phyloP scores from a whole-genome alignment of 2,329 filamentous ascomycete species.

The Domatiomyces catenatus region DNA sequence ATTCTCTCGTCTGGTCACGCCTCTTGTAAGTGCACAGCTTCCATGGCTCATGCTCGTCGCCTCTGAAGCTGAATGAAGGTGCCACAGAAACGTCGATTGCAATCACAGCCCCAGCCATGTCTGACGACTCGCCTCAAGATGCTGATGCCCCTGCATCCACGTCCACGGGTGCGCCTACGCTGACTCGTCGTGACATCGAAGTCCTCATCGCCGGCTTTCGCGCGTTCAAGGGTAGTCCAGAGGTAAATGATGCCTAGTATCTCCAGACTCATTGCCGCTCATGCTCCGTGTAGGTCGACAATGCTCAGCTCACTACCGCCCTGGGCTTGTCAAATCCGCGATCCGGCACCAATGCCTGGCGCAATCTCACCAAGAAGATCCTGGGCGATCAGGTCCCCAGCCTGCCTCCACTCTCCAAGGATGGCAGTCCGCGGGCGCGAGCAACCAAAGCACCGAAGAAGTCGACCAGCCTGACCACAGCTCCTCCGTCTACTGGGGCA shows the following conservation, averaged over 20 bases:
- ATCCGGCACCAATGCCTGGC: constrained; percentile 24
- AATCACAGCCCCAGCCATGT: neutral
- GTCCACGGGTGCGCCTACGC: neutral
- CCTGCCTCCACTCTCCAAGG: constrained; percentile 1
- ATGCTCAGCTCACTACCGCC: constrained; percentile 22
- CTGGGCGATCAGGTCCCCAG: constrained; percentile 3
- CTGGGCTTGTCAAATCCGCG: constrained; percentile 24
- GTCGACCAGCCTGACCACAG: neutral
- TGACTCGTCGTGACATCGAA: constrained; percentile 17
- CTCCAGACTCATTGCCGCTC: constrained; percentile 7
- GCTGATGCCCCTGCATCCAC: neutral
- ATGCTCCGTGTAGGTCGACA: constrained; percentile 19
- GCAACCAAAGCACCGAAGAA: constrained; percentile 4
- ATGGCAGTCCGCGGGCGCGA: constrained; percentile 1
- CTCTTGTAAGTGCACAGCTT: neutral
- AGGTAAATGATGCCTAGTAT: constrained; percentile 1
- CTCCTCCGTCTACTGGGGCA: neutral
- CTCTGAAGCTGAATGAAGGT: neutral
- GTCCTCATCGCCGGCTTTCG: constrained; percentile 12
- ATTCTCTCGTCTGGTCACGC: neutral
- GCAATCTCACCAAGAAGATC: constrained; percentile 26
- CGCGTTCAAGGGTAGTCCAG: constrained; percentile 6
- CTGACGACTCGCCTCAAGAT: neutral
- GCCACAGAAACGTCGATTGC: neutral
- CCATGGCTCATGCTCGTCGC: neutral